Percentiles rank a stretch among this genome's conserved stretches.
phyloP scores from a whole-genome alignment of 2,329 filamentous ascomycete genomes.

The Metarhizium anisopliae region DNA sequence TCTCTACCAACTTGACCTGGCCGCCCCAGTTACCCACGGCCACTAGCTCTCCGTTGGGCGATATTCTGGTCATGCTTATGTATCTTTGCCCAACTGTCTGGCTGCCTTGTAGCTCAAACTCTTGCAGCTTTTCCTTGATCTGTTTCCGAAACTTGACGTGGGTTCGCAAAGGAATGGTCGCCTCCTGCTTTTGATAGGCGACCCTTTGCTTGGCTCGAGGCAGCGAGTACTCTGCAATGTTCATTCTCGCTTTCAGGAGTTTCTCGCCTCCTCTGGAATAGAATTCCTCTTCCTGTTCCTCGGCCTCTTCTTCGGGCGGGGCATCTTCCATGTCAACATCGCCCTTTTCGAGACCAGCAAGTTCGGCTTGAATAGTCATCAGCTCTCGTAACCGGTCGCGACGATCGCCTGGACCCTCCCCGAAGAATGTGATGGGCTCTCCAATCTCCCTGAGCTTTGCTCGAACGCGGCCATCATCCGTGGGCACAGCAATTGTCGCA shows the following conservation, averaged over 20 bases:
- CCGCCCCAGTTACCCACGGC: slow-evolving; percentile 93
- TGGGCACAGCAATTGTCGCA: slow-evolving; percentile 83
- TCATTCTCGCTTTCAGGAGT: slow-evolving; percentile 65
- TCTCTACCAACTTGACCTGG: slow-evolving; percentile 73
- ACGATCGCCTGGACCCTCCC: slow-evolving; percentile 77
- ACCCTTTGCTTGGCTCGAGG: slow-evolving; percentile 72
- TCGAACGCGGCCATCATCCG: slow-evolving; percentile 82
- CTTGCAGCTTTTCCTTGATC: slow-evolving; percentile 72
- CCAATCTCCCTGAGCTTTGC: slow-evolving; percentile 72
- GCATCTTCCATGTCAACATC: slow-evolving; percentile 55
- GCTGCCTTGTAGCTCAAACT: slow-evolving; percentile 85
- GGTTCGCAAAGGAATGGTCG: slow-evolving; percentile 73
- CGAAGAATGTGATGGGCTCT: slow-evolving; percentile 92
- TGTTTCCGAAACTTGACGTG: slow-evolving; percentile 89
- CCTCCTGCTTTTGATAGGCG: slow-evolving; percentile 69
- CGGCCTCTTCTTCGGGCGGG: slow-evolving; percentile 50
- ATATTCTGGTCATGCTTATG: slow-evolving; percentile 84
- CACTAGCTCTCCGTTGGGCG: slow-evolving; percentile 73
- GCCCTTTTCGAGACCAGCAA: slow-evolving; percentile 43
- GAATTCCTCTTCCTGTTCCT: slow-evolving; percentile 83
- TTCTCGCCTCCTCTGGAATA: slow-evolving; percentile 76
- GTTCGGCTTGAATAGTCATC: slow-evolving; percentile 63
- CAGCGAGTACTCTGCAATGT: slow-evolving; percentile 76
- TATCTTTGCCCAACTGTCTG: slow-evolving; percentile 88
- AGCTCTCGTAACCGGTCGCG: slow-evolving; percentile 80